Percentiles rank a stretch among this genome's conserved stretches.
Conservation (phyloP, 495 filamentous ascomycete genomes). For the Geoglossum glabrum region DNA sequence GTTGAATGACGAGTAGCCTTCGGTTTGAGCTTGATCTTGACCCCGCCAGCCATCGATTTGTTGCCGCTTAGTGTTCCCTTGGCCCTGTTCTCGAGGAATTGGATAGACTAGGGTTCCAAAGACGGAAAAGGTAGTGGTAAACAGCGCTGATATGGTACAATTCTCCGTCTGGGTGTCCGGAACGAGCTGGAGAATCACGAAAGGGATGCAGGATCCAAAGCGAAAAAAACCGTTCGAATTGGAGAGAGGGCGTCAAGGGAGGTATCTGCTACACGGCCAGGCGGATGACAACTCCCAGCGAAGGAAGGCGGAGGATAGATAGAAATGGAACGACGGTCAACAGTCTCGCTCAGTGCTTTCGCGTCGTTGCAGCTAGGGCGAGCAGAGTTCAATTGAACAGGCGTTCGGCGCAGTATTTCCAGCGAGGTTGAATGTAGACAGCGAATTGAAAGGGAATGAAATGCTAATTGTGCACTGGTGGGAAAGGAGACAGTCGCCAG, state of each 20-base stretch:
- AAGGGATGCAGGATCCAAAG: neutral
- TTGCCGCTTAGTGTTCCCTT: neutral
- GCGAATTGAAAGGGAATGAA: conserved; percentile 1
- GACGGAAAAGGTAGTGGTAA: neutral
- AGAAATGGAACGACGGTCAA: neutral
- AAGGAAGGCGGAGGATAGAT: neutral
- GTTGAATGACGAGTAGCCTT: neutral
- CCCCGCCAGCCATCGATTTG: neutral
- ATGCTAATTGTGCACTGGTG: neutral
- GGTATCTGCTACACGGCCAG: neutral
- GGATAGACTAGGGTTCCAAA: neutral
- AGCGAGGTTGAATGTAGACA: neutral
- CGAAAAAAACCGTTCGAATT: neutral
- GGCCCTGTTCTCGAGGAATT: neutral
- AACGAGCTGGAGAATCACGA: neutral
- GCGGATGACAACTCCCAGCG: neutral
- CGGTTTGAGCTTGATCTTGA: conserved; percentile 3
- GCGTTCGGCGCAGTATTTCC: neutral
- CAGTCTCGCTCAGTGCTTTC: neutral
- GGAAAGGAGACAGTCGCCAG: neutral
- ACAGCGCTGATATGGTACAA: neutral
- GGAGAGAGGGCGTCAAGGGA: neutral
- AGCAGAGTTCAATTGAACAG: neutral
- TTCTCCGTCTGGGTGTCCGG: neutral
- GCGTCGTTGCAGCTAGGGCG: neutral